Conservation (phyloP, 192 early-diverging fungal genomes). For the Umbelopsis vinacea region DNA sequence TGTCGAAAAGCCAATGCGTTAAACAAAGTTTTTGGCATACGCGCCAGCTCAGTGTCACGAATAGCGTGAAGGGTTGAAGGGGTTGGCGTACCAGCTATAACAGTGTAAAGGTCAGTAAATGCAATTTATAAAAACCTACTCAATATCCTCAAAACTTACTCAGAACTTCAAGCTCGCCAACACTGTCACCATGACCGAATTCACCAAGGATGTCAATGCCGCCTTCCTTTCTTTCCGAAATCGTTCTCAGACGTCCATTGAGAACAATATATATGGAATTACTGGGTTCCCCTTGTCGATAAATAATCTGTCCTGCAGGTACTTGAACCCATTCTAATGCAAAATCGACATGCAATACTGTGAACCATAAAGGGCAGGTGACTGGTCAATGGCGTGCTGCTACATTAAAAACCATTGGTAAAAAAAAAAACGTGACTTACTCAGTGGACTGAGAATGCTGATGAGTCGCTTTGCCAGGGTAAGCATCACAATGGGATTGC, state of each 20-base stretch:
- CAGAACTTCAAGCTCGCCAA: constrained; percentile 94
- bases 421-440: constrained; percentile 45
- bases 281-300: constrained; percentile 82
- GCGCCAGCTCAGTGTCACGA: constrained; percentile 93
- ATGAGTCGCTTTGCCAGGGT: constrained; percentile 89
- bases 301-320: constrained; percentile 91
- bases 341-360: constrained; percentile 78
- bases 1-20: constrained; percentile 86
- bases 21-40: constrained; percentile 95
- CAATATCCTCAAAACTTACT: constrained; percentile 45
- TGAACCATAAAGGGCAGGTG: background rate
- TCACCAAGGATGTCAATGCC: constrained; percentile 86
- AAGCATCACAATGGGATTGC: constrained; percentile 82
- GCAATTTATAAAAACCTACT: background rate
- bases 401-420: background rate
- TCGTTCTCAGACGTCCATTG: constrained; percentile 89
- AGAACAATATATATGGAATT: constrained; percentile 94
- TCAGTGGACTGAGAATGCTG: constrained; percentile 76
- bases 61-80: constrained; percentile 95
- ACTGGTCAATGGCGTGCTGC: background rate
- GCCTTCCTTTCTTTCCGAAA: constrained; percentile 67
- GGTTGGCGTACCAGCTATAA: constrained; percentile 59
- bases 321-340: constrained; percentile 96
- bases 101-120: constrained; percentile 18
- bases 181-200: constrained; percentile 93